These are phyloP conservation scores for Calonectria pseudoturangicola DNA, from an alignment of 2,329 filamentous ascomycete species.

Conservation along the genomic window DNA sequence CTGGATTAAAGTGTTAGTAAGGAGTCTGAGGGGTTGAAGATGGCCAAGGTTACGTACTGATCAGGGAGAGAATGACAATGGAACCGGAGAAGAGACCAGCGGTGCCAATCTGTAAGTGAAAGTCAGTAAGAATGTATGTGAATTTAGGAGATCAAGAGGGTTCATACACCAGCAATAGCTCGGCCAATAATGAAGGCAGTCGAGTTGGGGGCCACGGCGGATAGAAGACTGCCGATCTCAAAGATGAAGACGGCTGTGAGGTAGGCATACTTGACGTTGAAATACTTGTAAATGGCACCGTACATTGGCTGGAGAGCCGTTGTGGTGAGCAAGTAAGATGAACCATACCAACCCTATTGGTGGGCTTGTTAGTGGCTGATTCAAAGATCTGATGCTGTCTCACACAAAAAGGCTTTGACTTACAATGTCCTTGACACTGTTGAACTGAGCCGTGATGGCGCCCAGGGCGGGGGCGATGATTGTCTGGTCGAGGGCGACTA, in stretches of 20 bases:
- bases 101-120: conserved; percentile 63
- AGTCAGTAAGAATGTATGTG: conserved; percentile 35
- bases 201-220: conserved; percentile 66
- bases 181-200: conserved; percentile 71
- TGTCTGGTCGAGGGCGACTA: conserved; percentile 71
- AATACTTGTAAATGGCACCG: conserved; percentile 70
- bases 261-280: conserved; percentile 68
- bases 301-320: conserved; percentile 71
- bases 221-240: conserved; percentile 66
- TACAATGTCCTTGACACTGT: conserved; percentile 67
- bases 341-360: conserved; percentile 69
- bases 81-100: conserved; percentile 71
- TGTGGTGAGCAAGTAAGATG: conserved; percentile 68
- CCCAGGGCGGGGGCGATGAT: conserved; percentile 72
- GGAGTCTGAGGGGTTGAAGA: not conserved
- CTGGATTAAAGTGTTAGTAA: conserved; percentile 49
- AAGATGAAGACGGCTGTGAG: conserved; percentile 66
- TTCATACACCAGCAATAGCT: conserved; percentile 67
- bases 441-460: conserved; percentile 68
- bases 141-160: not conserved
- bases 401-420: conserved; percentile 30
- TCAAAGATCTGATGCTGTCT: not conserved
- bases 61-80: conserved; percentile 68
- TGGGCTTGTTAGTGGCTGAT: conserved; percentile 35
- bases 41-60: conserved; percentile 54